Evolutionary conservation across 352 stramenopile species (phyloP).

Genomic region (Phytophthora agathidicida): DNA sequence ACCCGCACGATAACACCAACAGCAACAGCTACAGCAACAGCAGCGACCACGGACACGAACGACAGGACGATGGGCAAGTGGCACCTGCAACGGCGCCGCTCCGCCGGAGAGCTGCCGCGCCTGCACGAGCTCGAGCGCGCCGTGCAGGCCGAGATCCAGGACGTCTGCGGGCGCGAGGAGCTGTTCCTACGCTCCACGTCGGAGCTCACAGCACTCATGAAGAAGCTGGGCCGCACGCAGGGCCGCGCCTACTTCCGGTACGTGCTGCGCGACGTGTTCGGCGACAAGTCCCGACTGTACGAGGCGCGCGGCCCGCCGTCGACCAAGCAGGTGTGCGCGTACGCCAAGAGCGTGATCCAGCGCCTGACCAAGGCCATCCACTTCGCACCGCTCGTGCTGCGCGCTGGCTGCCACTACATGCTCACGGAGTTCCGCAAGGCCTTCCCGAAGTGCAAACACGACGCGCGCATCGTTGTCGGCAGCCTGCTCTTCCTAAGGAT

Average conservation of each 20-base stretch:
- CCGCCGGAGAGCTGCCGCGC: slow-evolving; percentile 58
- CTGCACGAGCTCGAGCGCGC: slow-evolving; percentile 73
- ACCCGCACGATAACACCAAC: slow-evolving; percentile 15
- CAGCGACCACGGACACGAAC: slow-evolving; percentile 1
- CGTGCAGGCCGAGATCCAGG: slow-evolving; percentile 68
- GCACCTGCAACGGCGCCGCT: slow-evolving; percentile 36
- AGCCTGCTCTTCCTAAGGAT: slow-evolving; percentile 79
- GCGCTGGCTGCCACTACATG: slow-evolving; percentile 74
- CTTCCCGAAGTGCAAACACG: slow-evolving; percentile 68
- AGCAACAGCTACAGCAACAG: neutral
- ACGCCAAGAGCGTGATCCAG: slow-evolving; percentile 68
- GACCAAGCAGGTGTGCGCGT: slow-evolving; percentile 51
- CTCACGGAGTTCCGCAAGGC: slow-evolving; percentile 70
- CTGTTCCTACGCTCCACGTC: slow-evolving; percentile 83
- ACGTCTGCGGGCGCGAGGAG: slow-evolving; percentile 66
- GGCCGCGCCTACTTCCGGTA: slow-evolving; percentile 84
- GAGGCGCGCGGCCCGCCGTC: slow-evolving; percentile 26
- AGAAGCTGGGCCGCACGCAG: slow-evolving; percentile 69
- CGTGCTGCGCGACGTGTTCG: slow-evolving; percentile 78
- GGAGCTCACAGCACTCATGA: slow-evolving; percentile 72
- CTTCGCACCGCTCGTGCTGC: slow-evolving; percentile 74
- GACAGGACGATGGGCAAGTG: slow-evolving; percentile 39
- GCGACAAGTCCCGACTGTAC: slow-evolving; percentile 66
- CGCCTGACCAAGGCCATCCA: slow-evolving; percentile 75
- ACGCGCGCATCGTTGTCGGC: slow-evolving; percentile 76